phyloP scores from a whole-genome alignment of 2,329 filamentous ascomycete genomes.

The Claviceps sp. region DNA sequence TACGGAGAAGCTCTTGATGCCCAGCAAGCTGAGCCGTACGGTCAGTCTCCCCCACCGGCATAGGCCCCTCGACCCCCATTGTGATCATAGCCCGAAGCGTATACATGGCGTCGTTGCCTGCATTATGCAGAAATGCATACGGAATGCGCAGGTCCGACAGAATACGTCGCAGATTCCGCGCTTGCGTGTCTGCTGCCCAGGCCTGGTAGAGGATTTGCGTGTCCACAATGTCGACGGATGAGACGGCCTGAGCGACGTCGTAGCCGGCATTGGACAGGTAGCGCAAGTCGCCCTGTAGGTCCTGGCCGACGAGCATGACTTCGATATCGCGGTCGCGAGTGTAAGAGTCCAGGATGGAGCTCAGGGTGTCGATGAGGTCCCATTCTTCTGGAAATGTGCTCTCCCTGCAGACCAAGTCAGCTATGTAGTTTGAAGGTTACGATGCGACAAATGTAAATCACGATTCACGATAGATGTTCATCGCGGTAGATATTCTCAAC shows the following conservation, averaged over 20 bases:
- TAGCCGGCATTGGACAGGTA: constrained; percentile 56
- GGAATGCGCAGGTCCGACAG: constrained; percentile 51
- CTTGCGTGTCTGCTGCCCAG: constrained; percentile 38
- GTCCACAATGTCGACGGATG: constrained; percentile 54
- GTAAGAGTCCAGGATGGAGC: constrained; percentile 21
- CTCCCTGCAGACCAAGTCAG: constrained; percentile 15
- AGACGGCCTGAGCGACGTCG: constrained; percentile 36
- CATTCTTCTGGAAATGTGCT: constrained; percentile 26
- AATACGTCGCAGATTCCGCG: constrained; percentile 44
- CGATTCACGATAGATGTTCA: background rate
- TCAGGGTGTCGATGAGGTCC: constrained; percentile 22
- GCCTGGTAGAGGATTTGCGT: constrained; percentile 58
- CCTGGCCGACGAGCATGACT: constrained; percentile 71
- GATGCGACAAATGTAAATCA: too few relatives aligned
- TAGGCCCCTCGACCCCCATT: constrained; percentile 15
- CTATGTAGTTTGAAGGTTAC: background rate
- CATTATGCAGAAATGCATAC: constrained; percentile 65
- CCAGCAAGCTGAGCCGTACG: background rate
- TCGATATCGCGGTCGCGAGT: constrained; percentile 24
- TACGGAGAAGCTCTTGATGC: background rate
- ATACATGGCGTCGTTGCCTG: constrained; percentile 73
- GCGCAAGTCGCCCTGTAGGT: constrained; percentile 50
- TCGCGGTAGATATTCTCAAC: background rate
- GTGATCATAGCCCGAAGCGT: constrained; percentile 61
- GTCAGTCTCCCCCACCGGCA: background rate